Evolutionary conservation across 1,139 yeast species (phyloP), one percentile per base, ranked within the genome.

Genomic region (Citeromyces siamensis): DNA sequence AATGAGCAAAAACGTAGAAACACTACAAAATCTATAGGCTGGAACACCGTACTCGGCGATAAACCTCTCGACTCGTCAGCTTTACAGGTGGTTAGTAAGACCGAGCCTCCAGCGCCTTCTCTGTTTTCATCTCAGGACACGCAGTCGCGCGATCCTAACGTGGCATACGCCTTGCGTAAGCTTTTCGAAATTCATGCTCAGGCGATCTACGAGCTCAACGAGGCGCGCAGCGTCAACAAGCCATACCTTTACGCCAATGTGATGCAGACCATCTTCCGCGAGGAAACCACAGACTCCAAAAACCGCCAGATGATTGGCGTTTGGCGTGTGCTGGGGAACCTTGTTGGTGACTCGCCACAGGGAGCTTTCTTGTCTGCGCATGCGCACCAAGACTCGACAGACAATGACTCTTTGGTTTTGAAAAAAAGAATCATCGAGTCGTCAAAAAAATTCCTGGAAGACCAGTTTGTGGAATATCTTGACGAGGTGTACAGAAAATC

Each of bases 141-240:
- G 28, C 13, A 12, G 8, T 14, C 28, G 8, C 28, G 28, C 28
- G 52, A 48, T 37, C 55, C 58, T 12, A 50, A 46, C 38, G 42
- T 56, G 54, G 55, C 60, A 3, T 53, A 46, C 37, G 50, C 55
- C 21, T 31, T 51, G 46, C 47, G 55, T 53, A 79, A 75, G 40
- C 77, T 75, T 48, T 85, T 81, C 47, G 90, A 80, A 49, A 67
- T 66, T 39, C 74, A 79, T 52, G 94, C 95, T 1, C 74, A 72
- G 42, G 71, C 81, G 7, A 69, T 86, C 29, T 73, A 76, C 46
- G 69, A 70, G 34, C 65, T 85, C 46, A 86, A 85, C 51, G 80
- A 79, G 44, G 62, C 81, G 12, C 66, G 95, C 44, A 70, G 79
- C 45, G 55, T 62, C 5, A 58, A 64, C 32, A 59, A 60, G 31